A percentile compares a stretch with the other conserved stretches of the same genome.
Conservation (phyloP, 2,329 filamentous ascomycete species). For the Verticillium nonalfalfae region DNA sequence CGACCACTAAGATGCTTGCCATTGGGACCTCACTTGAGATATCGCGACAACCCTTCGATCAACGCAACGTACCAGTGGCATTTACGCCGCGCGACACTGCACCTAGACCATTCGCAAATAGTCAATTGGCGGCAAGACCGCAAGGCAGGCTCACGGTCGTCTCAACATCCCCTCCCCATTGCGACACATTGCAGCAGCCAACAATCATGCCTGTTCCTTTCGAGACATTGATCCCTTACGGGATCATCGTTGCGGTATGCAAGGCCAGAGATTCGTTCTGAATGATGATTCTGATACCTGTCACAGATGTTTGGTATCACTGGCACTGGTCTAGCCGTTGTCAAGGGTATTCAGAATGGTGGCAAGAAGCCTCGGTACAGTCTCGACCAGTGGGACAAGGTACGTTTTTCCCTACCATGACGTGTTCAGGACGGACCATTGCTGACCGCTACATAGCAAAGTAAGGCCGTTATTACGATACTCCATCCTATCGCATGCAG, state of each 20-base stretch:
- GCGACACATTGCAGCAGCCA: neutral
- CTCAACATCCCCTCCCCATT: neutral
- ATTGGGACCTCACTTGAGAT: neutral
- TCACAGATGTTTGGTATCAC: conserved; percentile 58
- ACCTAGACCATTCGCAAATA: neutral
- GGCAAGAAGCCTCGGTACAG: conserved; percentile 55
- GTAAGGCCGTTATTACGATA: conserved; percentile 25
- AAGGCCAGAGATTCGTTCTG: neutral
- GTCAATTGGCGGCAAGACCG: neutral
- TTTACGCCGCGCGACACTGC: neutral
- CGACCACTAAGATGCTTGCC: neutral
- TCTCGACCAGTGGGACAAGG: conserved; percentile 58
- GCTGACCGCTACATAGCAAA: conserved; percentile 43
- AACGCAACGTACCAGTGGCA: neutral
- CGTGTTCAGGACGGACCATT: neutral
- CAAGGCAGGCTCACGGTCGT: neutral
- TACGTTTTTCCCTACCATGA: conserved; percentile 23
- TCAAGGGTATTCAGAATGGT: conserved; percentile 53
- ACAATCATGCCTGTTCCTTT: conserved; percentile 56
- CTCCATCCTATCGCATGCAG: conserved; percentile 2
- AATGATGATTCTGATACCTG: neutral
- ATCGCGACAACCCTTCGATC: neutral
- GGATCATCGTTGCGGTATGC: conserved; percentile 55
- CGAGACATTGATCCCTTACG: conserved; percentile 58
- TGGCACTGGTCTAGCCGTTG: conserved; percentile 49